Percentiles rank a stretch among this genome's conserved stretches.
These are phyloP conservation scores for Sapria himalayana DNA, from an alignment of 345 rosid genomes.

Conservation along the genomic window DNA sequence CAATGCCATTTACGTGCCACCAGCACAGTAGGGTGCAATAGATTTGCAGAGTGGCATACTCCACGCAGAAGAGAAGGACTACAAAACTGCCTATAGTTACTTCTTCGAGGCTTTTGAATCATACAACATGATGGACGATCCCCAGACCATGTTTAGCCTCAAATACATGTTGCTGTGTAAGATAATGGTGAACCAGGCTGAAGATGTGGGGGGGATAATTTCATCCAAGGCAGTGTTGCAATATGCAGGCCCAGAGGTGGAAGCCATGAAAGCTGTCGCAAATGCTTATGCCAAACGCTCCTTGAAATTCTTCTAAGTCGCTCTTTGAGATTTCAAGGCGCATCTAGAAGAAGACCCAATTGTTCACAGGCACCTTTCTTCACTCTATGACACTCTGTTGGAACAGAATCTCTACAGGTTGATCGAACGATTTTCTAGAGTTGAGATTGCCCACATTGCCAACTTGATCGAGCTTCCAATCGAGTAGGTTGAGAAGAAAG, in stretches of 20 bases:
- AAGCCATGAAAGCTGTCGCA: constrained; percentile 96
- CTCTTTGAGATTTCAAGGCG: constrained; percentile 52
- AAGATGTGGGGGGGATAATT: constrained; percentile 75
- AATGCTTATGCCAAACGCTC: constrained; percentile 89
- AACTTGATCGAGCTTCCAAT: constrained; percentile 48
- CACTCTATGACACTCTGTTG: constrained; percentile 67
- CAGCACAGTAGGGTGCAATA: constrained; percentile 88
- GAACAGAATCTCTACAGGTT: constrained; percentile 82
- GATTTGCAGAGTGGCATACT: constrained; percentile 96
- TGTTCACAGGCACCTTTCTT: constrained; percentile 86
- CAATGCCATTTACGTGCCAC: constrained; percentile 85
- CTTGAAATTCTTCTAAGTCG: constrained; percentile 60
- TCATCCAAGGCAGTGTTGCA: constrained; percentile 86
- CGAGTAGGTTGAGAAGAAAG: constrained; percentile 80
- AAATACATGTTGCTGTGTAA: constrained; percentile 87
- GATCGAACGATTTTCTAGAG: constrained; percentile 87
- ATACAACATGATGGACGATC: constrained; percentile 77
- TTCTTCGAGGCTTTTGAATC: constrained; percentile 94
- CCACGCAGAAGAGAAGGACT: constrained; percentile 96
- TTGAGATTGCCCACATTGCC: constrained; percentile 76
- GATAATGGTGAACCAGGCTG: constrained; percentile 94
- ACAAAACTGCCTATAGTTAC: constrained; percentile 87
- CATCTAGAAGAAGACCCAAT: constrained; percentile 93
- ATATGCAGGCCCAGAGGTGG: constrained; percentile 67
- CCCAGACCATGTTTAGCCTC: constrained; percentile 72